Percentiles rank a stretch among this genome's conserved stretches.
Conservation (phyloP, 768 basidiomycete species). For the Russula compacta region DNA sequence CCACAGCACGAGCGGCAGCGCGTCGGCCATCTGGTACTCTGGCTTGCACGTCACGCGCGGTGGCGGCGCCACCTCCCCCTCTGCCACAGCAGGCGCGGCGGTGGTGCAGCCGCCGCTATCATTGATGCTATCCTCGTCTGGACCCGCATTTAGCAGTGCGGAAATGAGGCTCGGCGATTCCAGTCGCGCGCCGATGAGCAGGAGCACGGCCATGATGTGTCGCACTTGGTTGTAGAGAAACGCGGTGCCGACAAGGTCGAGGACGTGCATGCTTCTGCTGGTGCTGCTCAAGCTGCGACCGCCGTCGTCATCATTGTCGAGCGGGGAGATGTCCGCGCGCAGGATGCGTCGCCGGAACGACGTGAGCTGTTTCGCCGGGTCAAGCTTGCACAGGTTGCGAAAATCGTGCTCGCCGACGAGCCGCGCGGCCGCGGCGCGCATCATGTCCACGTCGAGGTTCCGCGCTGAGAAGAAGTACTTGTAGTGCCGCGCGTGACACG, state of each 20-base stretch:
- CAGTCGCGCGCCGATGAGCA: constrained; percentile 76
- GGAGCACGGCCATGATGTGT: constrained; percentile 86
- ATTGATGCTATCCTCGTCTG: constrained; percentile 31
- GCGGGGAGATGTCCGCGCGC: constrained; percentile 50
- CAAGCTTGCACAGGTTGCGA: constrained; percentile 90
- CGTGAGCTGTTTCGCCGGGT: constrained; percentile 84
- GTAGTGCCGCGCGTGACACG: constrained; percentile 84
- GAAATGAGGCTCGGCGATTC: constrained; percentile 65
- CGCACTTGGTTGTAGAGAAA: constrained; percentile 96
- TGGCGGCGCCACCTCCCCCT: constrained; percentile 27
- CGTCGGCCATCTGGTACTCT: constrained; percentile 89
- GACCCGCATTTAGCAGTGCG: constrained; percentile 62
- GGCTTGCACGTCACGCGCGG: constrained; percentile 66
- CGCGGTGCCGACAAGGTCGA: constrained; percentile 80
- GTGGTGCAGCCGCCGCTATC: constrained; percentile 23
- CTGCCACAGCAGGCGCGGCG: too few relatives aligned
- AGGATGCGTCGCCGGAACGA: constrained; percentile 63
- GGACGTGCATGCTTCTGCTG: constrained; percentile 43
- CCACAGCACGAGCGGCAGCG: constrained; percentile 86
- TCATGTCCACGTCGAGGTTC: constrained; percentile 57
- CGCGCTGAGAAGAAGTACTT: constrained; percentile 87
- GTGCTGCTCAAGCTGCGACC: constrained; percentile 7
- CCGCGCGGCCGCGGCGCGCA: constrained; percentile 63
- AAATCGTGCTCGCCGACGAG: constrained; percentile 92
- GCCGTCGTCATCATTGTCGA: constrained; percentile 20